Conservation (phyloP, 495 filamentous ascomycete species). For the Tuber microsphaerosporum region DNA sequence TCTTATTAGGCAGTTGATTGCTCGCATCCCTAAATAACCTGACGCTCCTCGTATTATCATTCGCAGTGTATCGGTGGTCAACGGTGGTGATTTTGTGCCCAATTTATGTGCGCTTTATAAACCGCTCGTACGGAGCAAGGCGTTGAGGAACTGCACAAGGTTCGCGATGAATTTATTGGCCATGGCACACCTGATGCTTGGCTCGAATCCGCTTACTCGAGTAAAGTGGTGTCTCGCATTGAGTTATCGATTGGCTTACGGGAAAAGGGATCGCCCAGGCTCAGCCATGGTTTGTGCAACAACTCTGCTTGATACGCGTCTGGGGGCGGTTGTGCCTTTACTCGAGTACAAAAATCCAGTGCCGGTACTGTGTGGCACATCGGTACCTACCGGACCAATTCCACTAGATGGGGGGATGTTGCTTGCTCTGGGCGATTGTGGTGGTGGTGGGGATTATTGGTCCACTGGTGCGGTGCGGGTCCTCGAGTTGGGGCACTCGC, state of each 20-base stretch:
- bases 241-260: neutral
- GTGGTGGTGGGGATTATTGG: neutral
- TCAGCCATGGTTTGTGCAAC: slow-evolving; percentile 1
- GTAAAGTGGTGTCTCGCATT: neutral
- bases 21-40: neutral
- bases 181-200: neutral
- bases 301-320: neutral
- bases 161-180: neutral
- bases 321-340: neutral
- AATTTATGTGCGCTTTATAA: neutral
- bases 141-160: neutral
- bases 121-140: neutral
- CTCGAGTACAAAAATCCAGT: no score
- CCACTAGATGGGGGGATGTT: neutral
- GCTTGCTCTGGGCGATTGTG: neutral
- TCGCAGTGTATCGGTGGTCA: neutral
- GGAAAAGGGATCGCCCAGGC: neutral
- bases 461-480: neutral
- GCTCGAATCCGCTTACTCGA: neutral
- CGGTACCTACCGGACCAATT: neutral
- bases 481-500: neutral
- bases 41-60: neutral
- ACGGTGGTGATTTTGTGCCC: neutral
- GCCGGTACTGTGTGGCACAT: neutral
- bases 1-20: neutral